These are phyloP conservation scores for Pythium volutum DNA, from an alignment of 352 stramenopile species.

Conservation along the genomic window DNA sequence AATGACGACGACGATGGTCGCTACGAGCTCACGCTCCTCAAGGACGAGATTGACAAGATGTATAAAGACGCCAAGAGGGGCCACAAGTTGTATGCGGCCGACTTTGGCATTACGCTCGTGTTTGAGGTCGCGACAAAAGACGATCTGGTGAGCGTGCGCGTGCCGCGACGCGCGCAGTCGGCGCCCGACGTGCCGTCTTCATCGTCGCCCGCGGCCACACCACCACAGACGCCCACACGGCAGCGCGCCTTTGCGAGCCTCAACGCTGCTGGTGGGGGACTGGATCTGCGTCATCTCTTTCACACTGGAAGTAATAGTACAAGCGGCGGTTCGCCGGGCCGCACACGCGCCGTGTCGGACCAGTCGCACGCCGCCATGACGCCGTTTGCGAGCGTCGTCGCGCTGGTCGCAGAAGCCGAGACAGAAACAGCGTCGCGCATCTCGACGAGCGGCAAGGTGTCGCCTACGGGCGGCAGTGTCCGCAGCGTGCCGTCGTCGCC, in stretches of 20 bases:
- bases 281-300: not conserved
- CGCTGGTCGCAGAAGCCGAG: slow-evolving; percentile 4
- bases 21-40: slow-evolving; percentile 42
- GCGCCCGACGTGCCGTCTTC: not conserved
- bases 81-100: slow-evolving; percentile 55
- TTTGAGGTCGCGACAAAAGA: slow-evolving; percentile 42
- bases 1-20: too few species aligned
- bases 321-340: not conserved
- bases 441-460: slow-evolving; percentile 2
- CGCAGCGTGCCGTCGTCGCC: slow-evolving; percentile 19
- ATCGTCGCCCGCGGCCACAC: not conserved
- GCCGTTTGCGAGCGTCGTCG: not conserved
- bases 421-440: not conserved
- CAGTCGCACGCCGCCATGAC: not conserved
- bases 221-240: not conserved
- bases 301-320: not conserved
- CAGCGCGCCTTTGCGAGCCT: slow-evolving; percentile 22
- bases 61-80: slow-evolving; percentile 67
- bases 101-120: slow-evolving; percentile 45
- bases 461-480: not conserved
- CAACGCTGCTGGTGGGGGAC: slow-evolving; percentile 4
- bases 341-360: slow-evolving; percentile 15
- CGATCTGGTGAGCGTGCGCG: slow-evolving; percentile 20
- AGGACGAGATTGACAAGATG: slow-evolving; percentile 69
- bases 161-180: slow-evolving; percentile 15